Evolutionary conservation across 164 flowering plant species (phyloP).

Genomic region (Piper longum): DNA sequence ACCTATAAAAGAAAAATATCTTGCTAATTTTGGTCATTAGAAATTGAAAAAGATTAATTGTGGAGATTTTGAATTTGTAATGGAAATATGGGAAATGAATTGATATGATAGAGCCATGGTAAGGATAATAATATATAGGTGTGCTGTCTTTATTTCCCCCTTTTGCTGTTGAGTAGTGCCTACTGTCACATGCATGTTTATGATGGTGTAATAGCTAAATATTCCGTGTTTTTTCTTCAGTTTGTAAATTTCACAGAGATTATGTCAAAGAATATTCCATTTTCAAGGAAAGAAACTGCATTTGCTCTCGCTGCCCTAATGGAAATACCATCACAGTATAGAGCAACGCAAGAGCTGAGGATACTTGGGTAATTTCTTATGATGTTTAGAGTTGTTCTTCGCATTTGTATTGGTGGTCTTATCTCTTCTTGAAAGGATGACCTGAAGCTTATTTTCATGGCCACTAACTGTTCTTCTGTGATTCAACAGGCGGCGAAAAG

Average conservation of each 20-base stretch:
- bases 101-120: not conserved
- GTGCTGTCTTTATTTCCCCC: not conserved
- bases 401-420: not conserved
- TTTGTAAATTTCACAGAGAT: conserved; percentile 76
- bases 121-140: not conserved
- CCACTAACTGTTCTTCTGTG: not conserved
- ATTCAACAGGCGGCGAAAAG: conserved; percentile 25
- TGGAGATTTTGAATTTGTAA: too few species aligned
- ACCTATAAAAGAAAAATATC: too few species aligned
- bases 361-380: conserved; percentile 35
- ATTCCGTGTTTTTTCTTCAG: conserved; percentile 10
- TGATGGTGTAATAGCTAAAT: not conserved
- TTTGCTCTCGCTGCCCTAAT: conserved; percentile 68
- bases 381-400: not conserved
- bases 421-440: too few species aligned
- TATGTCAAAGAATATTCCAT: conserved; percentile 48
- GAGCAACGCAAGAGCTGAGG: conserved; percentile 56
- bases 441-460: not conserved
- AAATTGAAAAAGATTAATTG: too few species aligned
- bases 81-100: not conserved
- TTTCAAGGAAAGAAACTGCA: conserved; percentile 49
- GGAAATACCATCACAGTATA: conserved; percentile 81
- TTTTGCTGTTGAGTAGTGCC: not conserved
- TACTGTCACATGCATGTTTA: not conserved
- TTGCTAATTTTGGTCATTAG: too few species aligned